Evolutionary conservation across 257 asterid genomes (phyloP).

Genomic region (Nicotiana tabacum): DNA sequence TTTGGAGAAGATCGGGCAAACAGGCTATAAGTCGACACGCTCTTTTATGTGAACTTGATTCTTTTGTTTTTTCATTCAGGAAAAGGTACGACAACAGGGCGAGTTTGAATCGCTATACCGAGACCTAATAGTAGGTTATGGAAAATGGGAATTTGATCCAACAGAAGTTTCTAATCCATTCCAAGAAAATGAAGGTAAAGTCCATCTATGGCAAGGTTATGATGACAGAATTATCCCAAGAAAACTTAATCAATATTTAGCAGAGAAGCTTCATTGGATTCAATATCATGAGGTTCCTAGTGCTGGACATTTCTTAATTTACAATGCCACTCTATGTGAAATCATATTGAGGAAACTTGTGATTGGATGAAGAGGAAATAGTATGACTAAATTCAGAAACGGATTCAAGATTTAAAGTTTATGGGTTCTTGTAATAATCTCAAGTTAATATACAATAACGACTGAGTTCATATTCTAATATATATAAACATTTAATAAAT

Average conservation of each 20-base stretch:
- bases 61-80: slow-evolving; percentile 21
- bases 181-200: slow-evolving; percentile 44
- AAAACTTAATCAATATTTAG: slow-evolving; percentile 37
- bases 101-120: slow-evolving; percentile 48
- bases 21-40: too few species aligned
- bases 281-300: slow-evolving; percentile 61
- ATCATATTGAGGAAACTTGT: slow-evolving; percentile 43
- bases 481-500: too few species aligned
- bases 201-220: slow-evolving; percentile 75
- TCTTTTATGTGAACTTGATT: too few species aligned
- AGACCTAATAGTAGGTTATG: slow-evolving; percentile 41
- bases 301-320: slow-evolving; percentile 50
- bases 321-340: slow-evolving; percentile 40
- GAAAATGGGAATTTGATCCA: slow-evolving; percentile 64
- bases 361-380: not conserved
- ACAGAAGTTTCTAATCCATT: slow-evolving; percentile 48
- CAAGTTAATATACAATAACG: too few species aligned
- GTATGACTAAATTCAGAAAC: not conserved
- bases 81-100: slow-evolving; percentile 54
- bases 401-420: too few species aligned
- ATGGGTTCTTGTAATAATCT: too few species aligned
- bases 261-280: slow-evolving; percentile 58
- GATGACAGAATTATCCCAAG: slow-evolving; percentile 50
- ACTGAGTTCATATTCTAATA: too few species aligned
- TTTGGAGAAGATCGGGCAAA: too few species aligned